Evolutionary conservation across 129 eudicot species (phyloP).

Genomic region (Escallonia herrerae): DNA sequence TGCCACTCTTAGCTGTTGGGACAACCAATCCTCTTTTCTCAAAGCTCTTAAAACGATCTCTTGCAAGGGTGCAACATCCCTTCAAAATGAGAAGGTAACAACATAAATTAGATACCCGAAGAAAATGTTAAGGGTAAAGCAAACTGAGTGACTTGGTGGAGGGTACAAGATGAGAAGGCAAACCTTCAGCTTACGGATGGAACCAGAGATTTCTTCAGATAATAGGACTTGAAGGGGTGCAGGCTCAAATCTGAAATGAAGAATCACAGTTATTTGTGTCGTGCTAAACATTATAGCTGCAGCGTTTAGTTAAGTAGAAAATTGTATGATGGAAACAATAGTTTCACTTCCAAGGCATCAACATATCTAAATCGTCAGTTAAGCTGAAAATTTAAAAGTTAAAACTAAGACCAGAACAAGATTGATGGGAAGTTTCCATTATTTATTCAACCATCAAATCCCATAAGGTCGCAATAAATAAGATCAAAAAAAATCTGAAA

Average conservation of each 20-base stretch:
- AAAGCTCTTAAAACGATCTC: slow-evolving; percentile 85
- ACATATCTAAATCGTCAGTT: background rate
- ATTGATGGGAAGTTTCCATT: background rate
- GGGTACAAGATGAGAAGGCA: background rate
- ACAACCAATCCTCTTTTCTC: slow-evolving; percentile 87
- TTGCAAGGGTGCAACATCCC: slow-evolving; percentile 89
- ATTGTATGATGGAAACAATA: too few relatives aligned
- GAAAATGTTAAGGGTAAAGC: background rate
- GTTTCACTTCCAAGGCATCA: background rate
- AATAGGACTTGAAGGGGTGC: slow-evolving; percentile 81
- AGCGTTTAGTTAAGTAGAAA: too few relatives aligned
- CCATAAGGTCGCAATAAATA: background rate
- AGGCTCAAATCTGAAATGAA: slow-evolving; percentile 66
- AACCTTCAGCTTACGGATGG: slow-evolving; percentile 84
- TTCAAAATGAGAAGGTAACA: slow-evolving; percentile 9
- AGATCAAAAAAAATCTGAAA: background rate
- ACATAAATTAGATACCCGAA: background rate
- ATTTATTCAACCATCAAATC: background rate
- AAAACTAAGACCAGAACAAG: background rate
- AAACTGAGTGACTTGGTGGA: background rate
- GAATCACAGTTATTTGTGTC: background rate
- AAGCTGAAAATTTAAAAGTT: background rate
- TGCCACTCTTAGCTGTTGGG: slow-evolving; percentile 77
- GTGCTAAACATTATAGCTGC: background rate
- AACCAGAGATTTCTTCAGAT: slow-evolving; percentile 86